A percentile compares a stretch with the other conserved stretches of the same genome.
Evolutionary conservation across 2,329 filamentous ascomycete genomes (phyloP).

Genomic region (Pseudopithomyces chartarum): DNA sequence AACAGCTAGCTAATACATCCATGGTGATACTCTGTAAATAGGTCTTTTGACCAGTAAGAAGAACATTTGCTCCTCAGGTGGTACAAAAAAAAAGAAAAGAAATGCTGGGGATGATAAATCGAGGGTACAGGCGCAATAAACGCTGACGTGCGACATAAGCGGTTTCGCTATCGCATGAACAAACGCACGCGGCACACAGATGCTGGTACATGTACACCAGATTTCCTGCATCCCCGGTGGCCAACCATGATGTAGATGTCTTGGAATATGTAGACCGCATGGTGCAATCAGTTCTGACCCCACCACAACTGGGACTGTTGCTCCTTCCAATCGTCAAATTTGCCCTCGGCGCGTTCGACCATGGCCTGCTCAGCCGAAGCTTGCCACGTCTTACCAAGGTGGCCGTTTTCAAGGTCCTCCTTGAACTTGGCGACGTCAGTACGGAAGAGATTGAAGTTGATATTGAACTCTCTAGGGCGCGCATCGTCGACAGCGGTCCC

Average conservation of each 20-base stretch:
- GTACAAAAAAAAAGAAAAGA: not conserved
- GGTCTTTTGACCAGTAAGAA: not conserved
- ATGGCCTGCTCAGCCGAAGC: slow-evolving; percentile 59
- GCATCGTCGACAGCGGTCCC: slow-evolving; percentile 18
- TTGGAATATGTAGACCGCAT: not conserved
- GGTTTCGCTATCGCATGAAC: slow-evolving; percentile 5
- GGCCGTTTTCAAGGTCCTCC: slow-evolving; percentile 59
- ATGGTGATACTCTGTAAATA: not conserved
- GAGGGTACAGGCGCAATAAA: not conserved
- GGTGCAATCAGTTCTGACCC: slow-evolving; percentile 54
- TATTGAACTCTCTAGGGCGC: slow-evolving; percentile 29
- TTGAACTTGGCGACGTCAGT: slow-evolving; percentile 61
- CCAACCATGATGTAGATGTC: not conserved
- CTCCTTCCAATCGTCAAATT: slow-evolving; percentile 62
- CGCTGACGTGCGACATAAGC: slow-evolving; percentile 4
- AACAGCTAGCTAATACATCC: not conserved
- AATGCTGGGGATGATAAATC: not conserved
- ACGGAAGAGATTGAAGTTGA: slow-evolving; percentile 53
- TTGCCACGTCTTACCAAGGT: slow-evolving; percentile 63
- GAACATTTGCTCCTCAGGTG: not conserved
- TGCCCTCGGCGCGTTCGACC: slow-evolving; percentile 56
- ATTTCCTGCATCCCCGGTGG: slow-evolving; percentile 2
- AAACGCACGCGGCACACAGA: not conserved
- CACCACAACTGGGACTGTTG: slow-evolving; percentile 61
- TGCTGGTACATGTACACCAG: not conserved